A percentile compares a stretch with the other conserved stretches of the same genome.
Conservation (phyloP, 2,329 filamentous ascomycete genomes). For the Rosellinia necatrix region DNA sequence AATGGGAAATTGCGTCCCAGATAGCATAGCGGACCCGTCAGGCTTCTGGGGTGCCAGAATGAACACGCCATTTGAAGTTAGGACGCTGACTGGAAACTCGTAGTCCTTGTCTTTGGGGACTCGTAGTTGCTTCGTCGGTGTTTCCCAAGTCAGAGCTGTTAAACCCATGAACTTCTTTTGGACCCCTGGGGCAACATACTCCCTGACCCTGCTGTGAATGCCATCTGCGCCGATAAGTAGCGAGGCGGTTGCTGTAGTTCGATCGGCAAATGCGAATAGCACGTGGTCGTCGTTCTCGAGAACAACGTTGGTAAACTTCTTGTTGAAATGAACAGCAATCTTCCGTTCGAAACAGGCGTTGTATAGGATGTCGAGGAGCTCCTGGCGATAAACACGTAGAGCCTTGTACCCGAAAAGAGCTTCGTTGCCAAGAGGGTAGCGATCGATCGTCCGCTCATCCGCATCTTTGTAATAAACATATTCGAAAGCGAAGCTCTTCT, state of each 20-base stretch:
- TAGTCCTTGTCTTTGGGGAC: slow-evolving; percentile 27
- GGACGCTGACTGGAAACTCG: slow-evolving; percentile 27
- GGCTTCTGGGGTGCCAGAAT: slow-evolving; percentile 28
- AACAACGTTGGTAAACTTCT: slow-evolving; percentile 52
- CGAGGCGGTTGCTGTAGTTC: slow-evolving; percentile 44
- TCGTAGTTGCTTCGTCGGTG: slow-evolving; percentile 25
- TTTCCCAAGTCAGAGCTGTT: slow-evolving; percentile 41
- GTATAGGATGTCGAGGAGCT: slow-evolving; percentile 54
- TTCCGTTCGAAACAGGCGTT: slow-evolving; percentile 45
- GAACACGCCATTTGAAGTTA: slow-evolving; percentile 24
- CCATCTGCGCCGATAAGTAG: slow-evolving; percentile 63
- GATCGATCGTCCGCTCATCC: slow-evolving; percentile 38
- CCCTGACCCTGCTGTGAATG: slow-evolving; percentile 60
- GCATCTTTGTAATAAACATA: slow-evolving; percentile 51
- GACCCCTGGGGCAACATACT: slow-evolving; percentile 54
- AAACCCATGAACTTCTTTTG: slow-evolving; percentile 56
- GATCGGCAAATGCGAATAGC: slow-evolving; percentile 53
- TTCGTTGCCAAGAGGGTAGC: slow-evolving; percentile 42
- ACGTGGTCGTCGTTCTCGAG: slow-evolving; percentile 47
- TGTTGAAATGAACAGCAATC: slow-evolving; percentile 51
- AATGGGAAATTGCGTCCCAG: slow-evolving; percentile 26
- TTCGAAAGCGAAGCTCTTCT: slow-evolving; percentile 56
- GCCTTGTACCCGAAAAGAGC: slow-evolving; percentile 50
- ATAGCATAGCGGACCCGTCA: slow-evolving; percentile 29
- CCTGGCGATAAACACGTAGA: slow-evolving; percentile 58